These are phyloP conservation scores for Scheffersomyces stambukii DNA, from an alignment of 1,139 yeast species.

Conservation along the genomic window DNA sequence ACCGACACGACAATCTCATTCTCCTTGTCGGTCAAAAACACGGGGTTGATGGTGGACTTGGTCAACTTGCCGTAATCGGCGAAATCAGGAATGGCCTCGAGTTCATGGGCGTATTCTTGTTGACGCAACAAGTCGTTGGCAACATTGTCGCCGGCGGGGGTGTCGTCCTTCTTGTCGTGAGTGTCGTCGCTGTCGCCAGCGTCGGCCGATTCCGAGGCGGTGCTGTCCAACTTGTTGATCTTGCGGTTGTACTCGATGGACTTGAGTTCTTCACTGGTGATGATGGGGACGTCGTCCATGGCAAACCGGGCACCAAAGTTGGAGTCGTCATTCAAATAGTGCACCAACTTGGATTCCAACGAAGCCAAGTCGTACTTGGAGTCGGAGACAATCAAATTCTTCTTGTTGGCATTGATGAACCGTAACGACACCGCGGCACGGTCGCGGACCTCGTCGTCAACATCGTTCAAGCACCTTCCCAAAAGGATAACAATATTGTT, in stretches of 20 bases:
- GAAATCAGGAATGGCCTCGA: slow-evolving; percentile 67
- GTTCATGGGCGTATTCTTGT: slow-evolving; percentile 65
- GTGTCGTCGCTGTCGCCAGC: slow-evolving; percentile 7
- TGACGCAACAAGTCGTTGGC: slow-evolving; percentile 45
- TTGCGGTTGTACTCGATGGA: slow-evolving; percentile 56
- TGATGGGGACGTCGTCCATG: slow-evolving; percentile 57
- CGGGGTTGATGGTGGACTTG: slow-evolving; percentile 58
- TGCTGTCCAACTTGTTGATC: slow-evolving; percentile 46
- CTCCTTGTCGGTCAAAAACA: slow-evolving; percentile 83
- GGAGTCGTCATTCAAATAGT: slow-evolving; percentile 60
- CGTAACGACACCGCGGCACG: slow-evolving; percentile 86
- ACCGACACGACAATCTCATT: slow-evolving; percentile 90
- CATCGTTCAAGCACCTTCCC: slow-evolving; percentile 80
- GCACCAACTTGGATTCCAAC: slow-evolving; percentile 72
- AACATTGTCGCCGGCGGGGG: slow-evolving; percentile 8
- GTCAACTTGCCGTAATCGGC: slow-evolving; percentile 68
- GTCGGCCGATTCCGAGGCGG: slow-evolving; percentile 12
- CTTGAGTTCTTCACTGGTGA: slow-evolving; percentile 60
- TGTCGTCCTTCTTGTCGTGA: slow-evolving; percentile 5
- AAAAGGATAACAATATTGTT: slow-evolving; percentile 72
- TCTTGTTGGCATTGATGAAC: slow-evolving; percentile 52
- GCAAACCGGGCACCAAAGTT: slow-evolving; percentile 68
- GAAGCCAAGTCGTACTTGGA: slow-evolving; percentile 68
- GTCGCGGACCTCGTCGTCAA: slow-evolving; percentile 96
- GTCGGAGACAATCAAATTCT: slow-evolving; percentile 61